Base-by-base conservation (phyloP, 1,139 yeast species). In the Casaregolazyma lundiana region DNA sequence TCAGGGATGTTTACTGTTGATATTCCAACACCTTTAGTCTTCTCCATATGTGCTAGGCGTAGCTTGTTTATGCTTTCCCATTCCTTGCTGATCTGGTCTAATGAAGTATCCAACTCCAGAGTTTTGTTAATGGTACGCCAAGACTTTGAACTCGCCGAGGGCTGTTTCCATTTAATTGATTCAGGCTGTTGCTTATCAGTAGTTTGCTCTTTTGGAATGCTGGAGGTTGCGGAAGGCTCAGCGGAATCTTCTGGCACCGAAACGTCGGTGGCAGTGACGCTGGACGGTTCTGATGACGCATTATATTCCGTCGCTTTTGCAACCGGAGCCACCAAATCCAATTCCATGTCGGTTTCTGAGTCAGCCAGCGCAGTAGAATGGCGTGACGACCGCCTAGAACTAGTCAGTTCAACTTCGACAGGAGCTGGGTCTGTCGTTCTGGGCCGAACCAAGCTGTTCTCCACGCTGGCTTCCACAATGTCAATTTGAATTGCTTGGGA, bases 1-100 rank as follows among this genome's bases (percentile, higher is more conserved):
- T 19, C 35, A 7, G 39, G 39, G 8, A 41, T 41, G n/a, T 41
- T 26, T 16, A 30, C 32, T 13, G 43, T 40, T 6, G 43, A 30
- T 17, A 40, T 40, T 6, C 43, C 43, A 30, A 16, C 19, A 18
- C 13, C 19, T 18, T 35, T 21, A 6, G 11, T 19, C 15, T 19
- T 19, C 4, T 21, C 15, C 13, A 5, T 35, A n/a, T n/a, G 16
- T 3, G 19, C 43, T n/a, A 29, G 13, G 16, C 20, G 21, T 4
- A 38, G 11, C 1, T 9, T 13, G 9, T 38, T 24, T 3, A 20
- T 22, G 7, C 18, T 38, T 13, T 13, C 6, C 43, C 43, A 40
- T 13, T 40, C 29, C 3, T 15, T 7, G 15, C 19, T 40, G n/a
- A 40, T 40, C 9, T 40, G 37, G n/a, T 20, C 43, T 7, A 40